phyloP scores from a whole-genome alignment of 345 rosid species.

The Pugionium dolabratum region DNA sequence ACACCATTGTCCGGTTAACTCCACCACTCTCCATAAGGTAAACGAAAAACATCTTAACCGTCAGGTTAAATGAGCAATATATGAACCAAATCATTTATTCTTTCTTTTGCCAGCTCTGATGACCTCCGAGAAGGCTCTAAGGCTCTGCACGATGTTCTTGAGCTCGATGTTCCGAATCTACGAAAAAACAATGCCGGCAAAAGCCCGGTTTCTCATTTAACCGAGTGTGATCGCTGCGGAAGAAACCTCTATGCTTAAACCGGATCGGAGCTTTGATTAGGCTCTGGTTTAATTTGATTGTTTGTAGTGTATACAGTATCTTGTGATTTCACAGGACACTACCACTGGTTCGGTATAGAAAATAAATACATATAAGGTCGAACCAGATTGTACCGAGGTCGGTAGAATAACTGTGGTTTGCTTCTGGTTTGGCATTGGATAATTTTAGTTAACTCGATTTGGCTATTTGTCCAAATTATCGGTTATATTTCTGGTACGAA shows the following conservation, averaged over 20 bases:
- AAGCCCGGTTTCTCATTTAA: conserved; percentile 42
- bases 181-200: conserved; percentile 49
- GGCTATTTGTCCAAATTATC: conserved; percentile 4
- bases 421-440: conserved; percentile 13
- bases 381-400: conserved; percentile 25
- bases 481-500: conserved; percentile 10
- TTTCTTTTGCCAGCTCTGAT: conserved; percentile 53
- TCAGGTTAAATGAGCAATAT: not conserved
- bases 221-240: conserved; percentile 78
- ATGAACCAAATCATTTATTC: not conserved
- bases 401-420: conserved; percentile 14
- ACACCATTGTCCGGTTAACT: conserved; percentile 84
- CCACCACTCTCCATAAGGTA: conserved; percentile 96
- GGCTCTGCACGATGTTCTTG: conserved; percentile 74
- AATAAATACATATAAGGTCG: not conserved
- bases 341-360: conserved; percentile 9
- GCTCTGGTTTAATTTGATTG: conserved; percentile 14
- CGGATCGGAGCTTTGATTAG: conserved; percentile 1
- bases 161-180: conserved; percentile 64
- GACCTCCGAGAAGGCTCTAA: conserved; percentile 72
- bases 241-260: conserved; percentile 50
- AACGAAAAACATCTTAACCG: conserved; percentile 1
- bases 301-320: not conserved
- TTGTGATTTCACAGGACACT: conserved; percentile 1
- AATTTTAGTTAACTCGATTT: conserved; percentile 11